A percentile compares a stretch with the other conserved stretches of the same genome.
These are phyloP conservation scores for Zygnema cylindricum DNA, from an alignment of 139 green algal species.

Conservation along the genomic window DNA sequence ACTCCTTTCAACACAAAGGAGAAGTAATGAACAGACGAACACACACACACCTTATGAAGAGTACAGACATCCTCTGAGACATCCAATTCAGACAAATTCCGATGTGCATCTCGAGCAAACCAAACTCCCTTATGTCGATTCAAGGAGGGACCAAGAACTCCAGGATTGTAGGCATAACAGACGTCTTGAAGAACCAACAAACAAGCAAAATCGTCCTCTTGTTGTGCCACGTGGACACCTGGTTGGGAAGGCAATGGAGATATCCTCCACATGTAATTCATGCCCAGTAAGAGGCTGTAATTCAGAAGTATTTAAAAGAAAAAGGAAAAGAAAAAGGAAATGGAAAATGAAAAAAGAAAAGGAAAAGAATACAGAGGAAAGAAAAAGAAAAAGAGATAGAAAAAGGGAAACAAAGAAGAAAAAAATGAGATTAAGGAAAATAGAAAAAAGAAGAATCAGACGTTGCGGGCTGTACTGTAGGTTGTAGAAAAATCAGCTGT, in stretches of 20 bases:
- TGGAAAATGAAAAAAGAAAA: too few relatives aligned
- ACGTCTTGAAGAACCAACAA: conserved; percentile 44
- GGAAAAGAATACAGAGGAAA: too few relatives aligned
- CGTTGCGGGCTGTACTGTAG: too few relatives aligned
- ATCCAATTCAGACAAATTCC: conserved; percentile 43
- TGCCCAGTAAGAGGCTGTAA: neutral
- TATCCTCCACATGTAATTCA: conserved; percentile 2
- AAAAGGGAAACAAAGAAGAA: too few relatives aligned
- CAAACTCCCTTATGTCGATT: conserved; percentile 27
- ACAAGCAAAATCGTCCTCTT: conserved; percentile 37
- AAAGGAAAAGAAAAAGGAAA: too few relatives aligned
- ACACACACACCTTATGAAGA: conserved; percentile 37
- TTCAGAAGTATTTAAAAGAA: too few relatives aligned
- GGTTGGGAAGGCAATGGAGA: neutral
- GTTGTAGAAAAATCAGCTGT: too few relatives aligned
- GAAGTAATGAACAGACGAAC: too few relatives aligned
- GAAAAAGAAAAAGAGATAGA: too few relatives aligned
- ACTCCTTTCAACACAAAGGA: too few relatives aligned
- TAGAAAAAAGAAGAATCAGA: too few relatives aligned
- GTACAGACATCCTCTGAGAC: conserved; percentile 28
- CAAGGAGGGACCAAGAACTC: neutral
- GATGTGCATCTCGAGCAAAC: conserved; percentile 27
- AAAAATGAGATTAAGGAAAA: too few relatives aligned
- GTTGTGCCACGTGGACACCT: conserved; percentile 28
- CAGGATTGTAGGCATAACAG: conserved; percentile 40